phyloP scores from a whole-genome alignment of 2,329 filamentous ascomycete genomes.

The Lachnellula occidentalis region DNA sequence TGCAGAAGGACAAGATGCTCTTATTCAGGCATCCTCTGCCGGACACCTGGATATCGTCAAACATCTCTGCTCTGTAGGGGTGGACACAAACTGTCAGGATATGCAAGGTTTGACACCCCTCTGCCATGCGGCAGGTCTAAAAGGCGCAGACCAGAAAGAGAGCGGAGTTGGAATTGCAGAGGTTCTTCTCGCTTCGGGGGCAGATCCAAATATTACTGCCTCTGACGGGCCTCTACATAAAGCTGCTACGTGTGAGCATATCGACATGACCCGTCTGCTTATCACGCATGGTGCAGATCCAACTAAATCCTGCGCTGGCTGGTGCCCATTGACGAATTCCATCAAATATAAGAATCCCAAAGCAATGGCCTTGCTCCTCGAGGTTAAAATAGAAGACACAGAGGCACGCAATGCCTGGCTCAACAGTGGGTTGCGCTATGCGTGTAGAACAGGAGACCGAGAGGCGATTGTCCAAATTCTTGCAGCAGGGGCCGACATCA shows the following conservation, averaged over 20 bases:
- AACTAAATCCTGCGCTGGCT: not conserved
- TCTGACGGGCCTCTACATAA: conserved; percentile 8
- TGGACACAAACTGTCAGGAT: conserved; percentile 6
- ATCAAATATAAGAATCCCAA: conserved; percentile 10
- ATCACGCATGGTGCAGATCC: conserved; percentile 14
- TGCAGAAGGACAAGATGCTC: conserved; percentile 7
- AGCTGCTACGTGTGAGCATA: conserved; percentile 7
- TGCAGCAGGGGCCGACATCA: conserved; percentile 9
- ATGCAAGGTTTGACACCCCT: conserved; percentile 6
- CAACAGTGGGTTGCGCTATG: conserved; percentile 1
- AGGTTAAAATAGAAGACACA: not conserved
- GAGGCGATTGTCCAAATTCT: conserved; percentile 5
- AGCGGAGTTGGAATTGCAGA: conserved; percentile 7
- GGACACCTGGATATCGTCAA: conserved; percentile 15
- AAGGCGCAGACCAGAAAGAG: not conserved
- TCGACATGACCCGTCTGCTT: conserved; percentile 7
- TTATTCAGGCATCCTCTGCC: conserved; percentile 6
- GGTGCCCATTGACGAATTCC: conserved; percentile 1
- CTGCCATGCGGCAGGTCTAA: conserved; percentile 7
- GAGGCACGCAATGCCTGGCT: not conserved
- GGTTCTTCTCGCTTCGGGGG: conserved; percentile 11
- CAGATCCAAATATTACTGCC: conserved; percentile 10
- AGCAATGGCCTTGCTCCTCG: conserved; percentile 2
- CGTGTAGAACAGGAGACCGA: conserved; percentile 1
- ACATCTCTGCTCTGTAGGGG: conserved; percentile 4